phyloP scores from a whole-genome alignment of 2,329 filamentous ascomycete genomes.

The Alternaria gansuensis region DNA sequence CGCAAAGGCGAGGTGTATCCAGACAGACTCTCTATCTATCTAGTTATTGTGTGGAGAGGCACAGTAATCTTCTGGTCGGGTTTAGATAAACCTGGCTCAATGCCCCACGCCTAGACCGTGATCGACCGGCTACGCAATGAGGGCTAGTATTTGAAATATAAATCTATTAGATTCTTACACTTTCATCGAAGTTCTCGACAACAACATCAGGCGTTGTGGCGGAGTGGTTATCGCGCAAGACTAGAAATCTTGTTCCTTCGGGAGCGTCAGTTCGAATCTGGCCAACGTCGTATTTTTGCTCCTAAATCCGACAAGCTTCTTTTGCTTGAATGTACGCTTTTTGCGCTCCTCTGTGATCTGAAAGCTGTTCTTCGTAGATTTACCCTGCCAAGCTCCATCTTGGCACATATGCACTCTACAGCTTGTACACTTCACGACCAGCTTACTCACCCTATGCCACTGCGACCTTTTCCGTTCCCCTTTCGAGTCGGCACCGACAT shows the following conservation, averaged over 20 bases:
- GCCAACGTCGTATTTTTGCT: constrained; percentile 48
- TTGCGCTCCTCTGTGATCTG: not conserved
- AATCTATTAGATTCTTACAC: not conserved
- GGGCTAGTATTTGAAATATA: not conserved
- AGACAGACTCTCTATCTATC: not conserved
- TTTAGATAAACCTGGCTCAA: not conserved
- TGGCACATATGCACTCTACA: not conserved
- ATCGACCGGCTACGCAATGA: too few relatives aligned
- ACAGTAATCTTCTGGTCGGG: not conserved
- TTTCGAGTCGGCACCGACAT: constrained; percentile 81
- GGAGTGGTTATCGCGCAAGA: constrained; percentile 56
- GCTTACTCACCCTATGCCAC: constrained; percentile 48
- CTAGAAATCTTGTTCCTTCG: constrained; percentile 57
- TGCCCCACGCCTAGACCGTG: too few relatives aligned
- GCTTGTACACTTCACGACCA: not conserved
- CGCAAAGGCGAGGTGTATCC: not conserved
- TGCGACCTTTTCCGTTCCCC: constrained; percentile 68
- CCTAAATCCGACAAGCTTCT: not conserved
- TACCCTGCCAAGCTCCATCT: not conserved
- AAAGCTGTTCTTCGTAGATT: not conserved
- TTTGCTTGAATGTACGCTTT: not conserved
- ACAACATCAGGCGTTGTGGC: constrained; percentile 46
- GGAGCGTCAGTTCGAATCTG: constrained; percentile 55
- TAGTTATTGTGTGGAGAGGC: not conserved
- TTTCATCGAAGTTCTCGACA: constrained; percentile 11